Percentiles rank a stretch among this genome's conserved stretches.
Conservation (phyloP, 2,329 filamentous ascomycete genomes). For the Balansia obtecta region DNA sequence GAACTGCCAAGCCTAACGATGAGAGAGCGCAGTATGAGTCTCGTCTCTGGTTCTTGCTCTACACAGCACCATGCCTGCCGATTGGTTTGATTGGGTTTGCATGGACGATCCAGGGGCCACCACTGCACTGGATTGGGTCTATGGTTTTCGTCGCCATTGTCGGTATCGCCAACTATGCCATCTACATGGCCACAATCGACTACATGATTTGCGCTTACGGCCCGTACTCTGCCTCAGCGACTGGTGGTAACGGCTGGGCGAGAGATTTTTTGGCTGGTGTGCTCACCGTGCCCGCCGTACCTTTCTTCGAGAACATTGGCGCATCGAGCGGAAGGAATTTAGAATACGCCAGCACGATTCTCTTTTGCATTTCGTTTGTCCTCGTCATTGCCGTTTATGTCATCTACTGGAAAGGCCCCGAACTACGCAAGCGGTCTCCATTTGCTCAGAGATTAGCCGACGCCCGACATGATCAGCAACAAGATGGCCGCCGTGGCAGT, state of each 20-base stretch:
- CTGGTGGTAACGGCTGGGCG: slow-evolving; percentile 63
- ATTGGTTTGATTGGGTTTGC: slow-evolving; percentile 61
- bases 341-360: slow-evolving; percentile 49
- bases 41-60: slow-evolving; percentile 53
- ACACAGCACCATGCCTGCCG: slow-evolving; percentile 44
- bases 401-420: slow-evolving; percentile 53
- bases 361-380: slow-evolving; percentile 47
- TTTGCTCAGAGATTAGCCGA: slow-evolving; percentile 52
- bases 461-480: slow-evolving; percentile 19
- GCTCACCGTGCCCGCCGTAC: slow-evolving; percentile 54
- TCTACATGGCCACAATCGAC: slow-evolving; percentile 67
- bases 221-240: slow-evolving; percentile 60
- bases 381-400: slow-evolving; percentile 52
- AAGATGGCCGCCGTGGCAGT: slow-evolving; percentile 19
- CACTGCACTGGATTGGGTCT: slow-evolving; percentile 55
- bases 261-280: slow-evolving; percentile 63
- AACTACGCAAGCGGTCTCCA: slow-evolving; percentile 45
- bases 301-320: slow-evolving; percentile 48
- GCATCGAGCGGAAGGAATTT: slow-evolving; percentile 34
- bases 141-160: slow-evolving; percentile 54
- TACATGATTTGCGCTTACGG: slow-evolving; percentile 69
- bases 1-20: slow-evolving; percentile 35
- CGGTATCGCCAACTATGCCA: slow-evolving; percentile 61
- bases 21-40: slow-evolving; percentile 57
- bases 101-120: slow-evolving; percentile 51